A percentile compares a stretch with the other conserved stretches of the same genome.
These are phyloP conservation scores for Colletotrichum liriopes DNA, from an alignment of 2,329 filamentous ascomycete species.

Conservation along the genomic window DNA sequence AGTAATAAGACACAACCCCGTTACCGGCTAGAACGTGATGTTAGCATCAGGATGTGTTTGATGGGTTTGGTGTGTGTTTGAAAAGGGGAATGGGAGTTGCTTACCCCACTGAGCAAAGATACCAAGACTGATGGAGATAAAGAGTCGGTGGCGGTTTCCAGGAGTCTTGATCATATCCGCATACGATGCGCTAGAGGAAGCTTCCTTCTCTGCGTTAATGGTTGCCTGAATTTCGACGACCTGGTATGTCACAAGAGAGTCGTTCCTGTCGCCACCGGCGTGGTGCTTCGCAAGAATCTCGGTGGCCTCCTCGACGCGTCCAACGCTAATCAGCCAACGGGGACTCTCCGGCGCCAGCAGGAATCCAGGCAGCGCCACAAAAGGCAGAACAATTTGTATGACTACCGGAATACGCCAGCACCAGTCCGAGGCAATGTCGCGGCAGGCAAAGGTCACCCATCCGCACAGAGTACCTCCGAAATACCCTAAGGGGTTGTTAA, in stretches of 20 bases:
- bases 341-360: constrained; percentile 51
- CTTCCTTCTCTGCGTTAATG: constrained; percentile 44
- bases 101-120: constrained; percentile 50
- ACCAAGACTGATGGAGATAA: constrained; percentile 50
- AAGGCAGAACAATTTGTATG: constrained; percentile 62
- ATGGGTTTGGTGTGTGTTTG: not conserved
- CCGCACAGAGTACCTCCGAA: constrained; percentile 55
- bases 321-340: constrained; percentile 49
- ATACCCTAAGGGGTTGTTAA: constrained; percentile 51
- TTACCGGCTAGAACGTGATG: constrained; percentile 1
- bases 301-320: constrained; percentile 51
- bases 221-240: constrained; percentile 46
- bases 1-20: constrained; percentile 51
- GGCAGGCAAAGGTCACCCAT: constrained; percentile 46
- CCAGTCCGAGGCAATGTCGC: constrained; percentile 26
- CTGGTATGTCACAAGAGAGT: constrained; percentile 55
- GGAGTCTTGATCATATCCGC: constrained; percentile 44
- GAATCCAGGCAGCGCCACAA: constrained; percentile 51
- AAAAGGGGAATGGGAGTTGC: constrained; percentile 43
- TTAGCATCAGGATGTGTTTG: not conserved
- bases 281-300: constrained; percentile 58
- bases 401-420: constrained; percentile 47
- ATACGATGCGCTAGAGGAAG: constrained; percentile 29
- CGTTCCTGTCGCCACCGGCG: constrained; percentile 56
- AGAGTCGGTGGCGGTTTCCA: constrained; percentile 50